Base-by-base conservation (phyloP, 768 basidiomycete species). In the Tylopilus rubrobrunneus region DNA sequence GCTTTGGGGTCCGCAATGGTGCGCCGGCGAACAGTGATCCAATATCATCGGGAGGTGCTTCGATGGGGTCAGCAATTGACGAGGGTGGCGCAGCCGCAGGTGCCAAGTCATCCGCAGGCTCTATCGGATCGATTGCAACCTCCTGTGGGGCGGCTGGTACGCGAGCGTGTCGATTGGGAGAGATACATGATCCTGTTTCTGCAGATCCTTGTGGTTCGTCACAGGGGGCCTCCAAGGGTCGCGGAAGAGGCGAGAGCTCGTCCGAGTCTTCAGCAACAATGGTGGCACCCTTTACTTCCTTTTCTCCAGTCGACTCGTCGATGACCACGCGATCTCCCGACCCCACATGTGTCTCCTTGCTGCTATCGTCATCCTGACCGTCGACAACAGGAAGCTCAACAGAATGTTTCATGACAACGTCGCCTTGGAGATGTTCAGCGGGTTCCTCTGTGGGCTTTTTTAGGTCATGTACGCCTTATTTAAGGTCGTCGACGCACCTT, bases 61-160 rank as follows among this genome's bases (percentile, higher is more conserved):
- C 73, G 37, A 73, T 73, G 17, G 70, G 65, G 33, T 71, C 76
- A 14, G 39, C 46, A 2, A 63, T 58, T 34, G 40, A 52, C 28
- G 48, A 44, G 42, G 25, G 45, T 15, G 50, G 51, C 39, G 51
- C 40, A 36, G 29, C 39, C 14, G 62, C 48, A 46, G 58, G 55
- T n/a, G 59, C 64, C 54, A 72, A 60, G 51, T 68, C 71, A 14
- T 78, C 77, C 1, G 72, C 69, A 28, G 71, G 68, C 55, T 79
- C 76, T 49, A 80, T 80, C 8, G 78, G 76, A 56, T 81, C 79
- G 12, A 15, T 53, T 4, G 50, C 56, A 19, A 37, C 43, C 7
- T 45, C 47, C 10, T 46, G 37, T 12, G 44, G 21, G 8, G 29
- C 15, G 34, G 8, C n/a, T 6, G 31, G 25, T 17, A 29, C 10